These are phyloP conservation scores for Coemansia aciculifera DNA, from an alignment of 192 early-diverging fungal genomes.

Conservation along the genomic window DNA sequence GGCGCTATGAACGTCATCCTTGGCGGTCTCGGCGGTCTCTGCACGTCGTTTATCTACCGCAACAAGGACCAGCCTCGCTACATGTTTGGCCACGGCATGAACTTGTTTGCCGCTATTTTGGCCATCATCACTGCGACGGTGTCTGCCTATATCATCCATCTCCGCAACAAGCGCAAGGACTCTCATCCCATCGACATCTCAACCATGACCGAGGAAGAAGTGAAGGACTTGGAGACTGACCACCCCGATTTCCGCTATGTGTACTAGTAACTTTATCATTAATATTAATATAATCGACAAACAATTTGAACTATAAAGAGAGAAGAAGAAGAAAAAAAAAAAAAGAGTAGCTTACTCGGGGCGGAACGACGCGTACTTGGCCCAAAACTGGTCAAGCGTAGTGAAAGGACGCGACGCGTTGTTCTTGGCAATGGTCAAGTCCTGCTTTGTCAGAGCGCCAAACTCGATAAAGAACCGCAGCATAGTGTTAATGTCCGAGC, in stretches of 20 bases:
- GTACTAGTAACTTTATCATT: constrained; percentile 3
- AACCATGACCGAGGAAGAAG: constrained; percentile 31
- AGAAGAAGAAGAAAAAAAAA: neutral
- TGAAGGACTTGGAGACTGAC: constrained; percentile 40
- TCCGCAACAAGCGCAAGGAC: constrained; percentile 37
- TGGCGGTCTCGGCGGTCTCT: constrained; percentile 43
- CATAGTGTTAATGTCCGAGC: constrained; percentile 12
- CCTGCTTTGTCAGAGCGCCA: neutral
- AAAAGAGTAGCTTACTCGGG: neutral
- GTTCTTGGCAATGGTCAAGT: neutral
- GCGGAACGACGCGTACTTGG: constrained; percentile 2
- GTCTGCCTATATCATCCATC: constrained; percentile 26
- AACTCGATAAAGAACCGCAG: constrained; percentile 10
- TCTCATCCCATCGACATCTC: constrained; percentile 36
- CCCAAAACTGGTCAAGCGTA: constrained; percentile 12
- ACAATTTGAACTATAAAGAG: neutral
- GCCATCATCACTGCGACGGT: constrained; percentile 21
- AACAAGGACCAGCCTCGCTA: constrained; percentile 49
- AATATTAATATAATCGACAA: neutral
- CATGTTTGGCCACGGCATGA: constrained; percentile 49
- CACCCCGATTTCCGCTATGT: constrained; percentile 43
- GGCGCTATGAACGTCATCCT: constrained; percentile 46
- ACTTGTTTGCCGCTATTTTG: constrained; percentile 45
- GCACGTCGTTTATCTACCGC: constrained; percentile 48
- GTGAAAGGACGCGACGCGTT: neutral